Conservation (phyloP, 129 eudicot genomes). For the Artemisia argyi region DNA sequence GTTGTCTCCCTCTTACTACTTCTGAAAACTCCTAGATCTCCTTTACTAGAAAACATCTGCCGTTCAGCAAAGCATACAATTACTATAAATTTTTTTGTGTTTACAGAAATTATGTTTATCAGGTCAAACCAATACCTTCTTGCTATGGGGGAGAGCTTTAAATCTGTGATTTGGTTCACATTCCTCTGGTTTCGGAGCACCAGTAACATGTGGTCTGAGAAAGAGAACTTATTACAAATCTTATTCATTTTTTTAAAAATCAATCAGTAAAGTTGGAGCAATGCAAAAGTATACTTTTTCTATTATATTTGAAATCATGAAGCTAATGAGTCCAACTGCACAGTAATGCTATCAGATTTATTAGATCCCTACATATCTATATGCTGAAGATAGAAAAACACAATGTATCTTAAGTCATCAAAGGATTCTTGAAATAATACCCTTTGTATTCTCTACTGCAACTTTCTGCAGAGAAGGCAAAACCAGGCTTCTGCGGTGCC, state of each 20-base stretch:
- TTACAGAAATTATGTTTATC: neutral
- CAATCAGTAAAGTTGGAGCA: slow-evolving; percentile 18
- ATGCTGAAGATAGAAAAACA: too few relatives aligned
- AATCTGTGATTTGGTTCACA: slow-evolving; percentile 43
- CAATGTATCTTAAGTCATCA: too few relatives aligned
- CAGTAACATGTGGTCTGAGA: slow-evolving; percentile 35
- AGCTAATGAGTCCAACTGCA: too few relatives aligned
- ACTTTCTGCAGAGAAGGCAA: slow-evolving; percentile 37
- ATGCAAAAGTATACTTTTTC: too few relatives aligned
- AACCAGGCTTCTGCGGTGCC: slow-evolving; percentile 49
- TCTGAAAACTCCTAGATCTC: slow-evolving; percentile 66
- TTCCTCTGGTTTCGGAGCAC: slow-evolving; percentile 48
- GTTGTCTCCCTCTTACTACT: slow-evolving; percentile 73
- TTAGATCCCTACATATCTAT: too few relatives aligned
- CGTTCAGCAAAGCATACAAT: slow-evolving; percentile 21
- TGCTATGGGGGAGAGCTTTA: slow-evolving; percentile 76
- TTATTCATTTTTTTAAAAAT: neutral
- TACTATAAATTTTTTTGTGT: neutral
- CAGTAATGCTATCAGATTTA: too few relatives aligned
- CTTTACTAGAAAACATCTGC: slow-evolving; percentile 85
- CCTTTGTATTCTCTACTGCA: slow-evolving; percentile 46
- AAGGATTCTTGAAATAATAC: slow-evolving; percentile 28
- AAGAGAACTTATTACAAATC: slow-evolving; percentile 13
- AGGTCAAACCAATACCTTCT: slow-evolving; percentile 54
- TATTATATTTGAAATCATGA: too few relatives aligned